Percentiles rank a stretch among this genome's conserved stretches.
Conservation (phyloP, 2,329 filamentous ascomycete genomes). For the Aspergillus sp. region DNA sequence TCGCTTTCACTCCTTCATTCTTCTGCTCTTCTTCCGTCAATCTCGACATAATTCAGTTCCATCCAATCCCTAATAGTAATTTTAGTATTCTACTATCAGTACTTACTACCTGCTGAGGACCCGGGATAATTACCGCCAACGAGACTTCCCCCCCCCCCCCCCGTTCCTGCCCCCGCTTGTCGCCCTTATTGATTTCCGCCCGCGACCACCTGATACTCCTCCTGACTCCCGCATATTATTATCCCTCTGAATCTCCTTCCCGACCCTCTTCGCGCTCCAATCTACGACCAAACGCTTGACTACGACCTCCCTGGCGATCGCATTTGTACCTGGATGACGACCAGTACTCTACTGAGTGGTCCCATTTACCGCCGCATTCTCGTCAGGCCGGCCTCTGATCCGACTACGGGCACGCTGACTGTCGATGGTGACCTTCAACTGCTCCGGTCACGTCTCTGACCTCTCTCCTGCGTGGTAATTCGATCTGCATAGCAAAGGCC, state of each 20-base stretch:
- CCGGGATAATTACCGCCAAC: not conserved
- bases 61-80: not conserved
- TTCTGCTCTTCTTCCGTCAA: not conserved
- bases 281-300: not conserved
- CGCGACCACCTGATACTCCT: conserved; percentile 1
- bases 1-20: not conserved
- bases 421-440: conserved; percentile 38
- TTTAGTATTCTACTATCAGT: too few relatives aligned
- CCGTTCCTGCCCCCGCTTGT: conserved; percentile 6
- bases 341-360: conserved; percentile 16
- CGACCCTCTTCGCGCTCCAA: not conserved
- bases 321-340: conserved; percentile 29
- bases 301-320: not conserved
- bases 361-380: conserved; percentile 10
- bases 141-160: not conserved
- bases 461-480: conserved; percentile 31
- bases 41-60: too few relatives aligned
- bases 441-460: conserved; percentile 30
- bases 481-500: conserved; percentile 27
- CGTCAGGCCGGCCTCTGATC: conserved; percentile 20
- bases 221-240: not conserved
- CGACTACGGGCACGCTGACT: conserved; percentile 28
- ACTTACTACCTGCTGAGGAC: too few relatives aligned
- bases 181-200: not conserved
- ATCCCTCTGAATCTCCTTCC: not conserved